A percentile compares a stretch with the other conserved stretches of the same genome.
Conservation (phyloP, 441 rosid genomes). For the Populus hybrid region DNA sequence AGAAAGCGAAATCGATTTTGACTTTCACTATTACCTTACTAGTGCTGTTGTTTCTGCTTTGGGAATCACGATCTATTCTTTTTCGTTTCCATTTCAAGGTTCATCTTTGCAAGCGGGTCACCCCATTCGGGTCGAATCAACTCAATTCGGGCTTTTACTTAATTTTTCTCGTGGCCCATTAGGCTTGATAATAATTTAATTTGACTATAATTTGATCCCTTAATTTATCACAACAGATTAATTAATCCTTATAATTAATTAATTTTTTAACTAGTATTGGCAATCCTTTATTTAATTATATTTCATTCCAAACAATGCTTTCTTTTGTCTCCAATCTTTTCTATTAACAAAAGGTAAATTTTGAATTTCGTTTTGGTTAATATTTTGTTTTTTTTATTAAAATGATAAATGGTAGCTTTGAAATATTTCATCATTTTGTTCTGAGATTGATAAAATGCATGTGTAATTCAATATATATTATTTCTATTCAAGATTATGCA, state of each 20-base stretch:
- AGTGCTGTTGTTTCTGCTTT: background rate
- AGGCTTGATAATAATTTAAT: too few species aligned
- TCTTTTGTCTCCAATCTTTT: background rate
- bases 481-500: too few species aligned
- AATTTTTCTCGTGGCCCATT: background rate
- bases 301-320: background rate
- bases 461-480: too few species aligned
- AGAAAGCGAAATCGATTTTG: background rate
- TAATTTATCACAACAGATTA: too few species aligned
- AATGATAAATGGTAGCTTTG: too few species aligned
- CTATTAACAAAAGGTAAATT: too few species aligned
- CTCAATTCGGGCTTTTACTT: background rate
- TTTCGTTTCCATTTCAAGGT: background rate
- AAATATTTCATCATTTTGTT: too few species aligned
- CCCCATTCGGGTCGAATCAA: background rate
- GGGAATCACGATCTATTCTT: background rate
- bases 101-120: background rate
- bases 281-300: background rate
- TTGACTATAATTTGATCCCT: background rate
- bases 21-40: background rate
- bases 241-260: background rate
- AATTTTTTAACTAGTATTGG: background rate
- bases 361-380: too few species aligned
- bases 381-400: too few species aligned
- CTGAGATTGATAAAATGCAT: too few species aligned